These are phyloP conservation scores for Alternaria conjuncta DNA, from an alignment of 2,329 filamentous ascomycete genomes.

Conservation along the genomic window DNA sequence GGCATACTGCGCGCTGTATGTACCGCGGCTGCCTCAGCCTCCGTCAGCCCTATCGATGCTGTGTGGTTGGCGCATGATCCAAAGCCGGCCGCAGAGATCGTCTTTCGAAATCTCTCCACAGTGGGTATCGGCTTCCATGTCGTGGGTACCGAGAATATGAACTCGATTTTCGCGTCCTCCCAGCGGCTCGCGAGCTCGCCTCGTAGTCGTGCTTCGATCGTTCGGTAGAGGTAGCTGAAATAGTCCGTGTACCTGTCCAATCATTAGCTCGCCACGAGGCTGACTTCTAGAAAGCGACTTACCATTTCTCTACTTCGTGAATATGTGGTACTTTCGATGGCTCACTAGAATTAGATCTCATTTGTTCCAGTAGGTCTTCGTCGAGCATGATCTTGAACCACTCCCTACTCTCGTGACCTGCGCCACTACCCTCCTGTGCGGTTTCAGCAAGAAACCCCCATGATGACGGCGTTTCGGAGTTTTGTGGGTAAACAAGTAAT, in stretches of 20 bases:
- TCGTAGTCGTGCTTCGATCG: slow-evolving; percentile 54
- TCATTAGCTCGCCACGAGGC: slow-evolving; percentile 45
- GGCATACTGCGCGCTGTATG: slow-evolving; percentile 48
- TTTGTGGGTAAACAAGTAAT: slow-evolving; percentile 55
- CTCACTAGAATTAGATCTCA: slow-evolving; percentile 10
- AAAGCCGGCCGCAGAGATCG: slow-evolving; percentile 58
- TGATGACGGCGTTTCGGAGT: slow-evolving; percentile 49
- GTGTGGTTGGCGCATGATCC: slow-evolving; percentile 48
- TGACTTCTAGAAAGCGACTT: no score
- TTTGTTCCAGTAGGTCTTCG: slow-evolving; percentile 45
- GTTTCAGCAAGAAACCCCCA: slow-evolving; percentile 61
- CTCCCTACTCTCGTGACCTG: slow-evolving; percentile 53
- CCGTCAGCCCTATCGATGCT: slow-evolving; percentile 56
- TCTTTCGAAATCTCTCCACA: slow-evolving; percentile 59
- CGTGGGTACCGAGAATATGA: slow-evolving; percentile 64
- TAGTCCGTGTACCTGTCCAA: slow-evolving; percentile 55
- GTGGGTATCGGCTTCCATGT: slow-evolving; percentile 60
- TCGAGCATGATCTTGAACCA: slow-evolving; percentile 65
- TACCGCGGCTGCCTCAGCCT: slow-evolving; percentile 61
- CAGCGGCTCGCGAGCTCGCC: slow-evolving; percentile 47
- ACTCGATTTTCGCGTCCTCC: slow-evolving; percentile 55
- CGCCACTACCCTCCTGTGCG: slow-evolving; percentile 44
- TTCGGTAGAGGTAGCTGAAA: slow-evolving; percentile 54
- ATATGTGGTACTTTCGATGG: slow-evolving; percentile 33
- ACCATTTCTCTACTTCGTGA: slow-evolving; percentile 58